Conservation (phyloP, 257 asterid species). For the Misopates orontium region DNA sequence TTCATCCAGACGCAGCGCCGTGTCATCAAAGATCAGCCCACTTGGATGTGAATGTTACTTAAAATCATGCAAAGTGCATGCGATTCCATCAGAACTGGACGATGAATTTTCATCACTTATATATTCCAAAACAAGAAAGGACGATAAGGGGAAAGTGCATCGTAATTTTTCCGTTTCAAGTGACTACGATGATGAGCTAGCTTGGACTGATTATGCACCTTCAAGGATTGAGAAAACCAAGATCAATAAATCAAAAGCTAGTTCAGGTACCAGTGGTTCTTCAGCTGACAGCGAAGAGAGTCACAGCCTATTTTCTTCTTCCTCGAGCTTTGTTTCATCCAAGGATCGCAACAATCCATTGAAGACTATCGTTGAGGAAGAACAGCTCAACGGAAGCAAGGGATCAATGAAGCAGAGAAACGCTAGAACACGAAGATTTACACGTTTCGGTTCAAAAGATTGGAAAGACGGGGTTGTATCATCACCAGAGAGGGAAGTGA, state of each 20-base stretch:
- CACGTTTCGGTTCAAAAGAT: slow-evolving; percentile 30
- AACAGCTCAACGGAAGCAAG: slow-evolving; percentile 9
- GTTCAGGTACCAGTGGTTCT: slow-evolving; percentile 29
- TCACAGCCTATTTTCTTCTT: slow-evolving; percentile 41
- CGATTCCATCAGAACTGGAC: slow-evolving; percentile 12
- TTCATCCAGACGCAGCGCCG: slow-evolving; percentile 24
- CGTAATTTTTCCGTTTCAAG: slow-evolving; percentile 38
- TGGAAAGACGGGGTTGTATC: slow-evolving; percentile 28
- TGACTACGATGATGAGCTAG: slow-evolving; percentile 31
- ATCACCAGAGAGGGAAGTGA: slow-evolving; percentile 20
- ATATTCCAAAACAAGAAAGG: slow-evolving; percentile 15
- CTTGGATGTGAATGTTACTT: slow-evolving; percentile 9
- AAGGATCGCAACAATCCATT: slow-evolving; percentile 18
- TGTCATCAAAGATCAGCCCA: slow-evolving; percentile 33
- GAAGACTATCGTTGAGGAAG: slow-evolving; percentile 11
- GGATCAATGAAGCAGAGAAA: slow-evolving; percentile 25
- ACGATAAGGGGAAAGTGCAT: slow-evolving; percentile 22
- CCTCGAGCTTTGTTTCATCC: slow-evolving; percentile 38
- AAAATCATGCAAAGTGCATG: slow-evolving; percentile 4
- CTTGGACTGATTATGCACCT: slow-evolving; percentile 14
- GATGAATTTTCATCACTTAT: slow-evolving; percentile 14
- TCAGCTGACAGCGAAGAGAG: slow-evolving; percentile 30
- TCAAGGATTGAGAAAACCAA: slow-evolving; percentile 17
- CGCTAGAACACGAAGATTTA: slow-evolving; percentile 29
- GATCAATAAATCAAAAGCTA: slow-evolving; percentile 24